phyloP scores from a whole-genome alignment of 164 flowering plant genomes.

The Piper longum region DNA sequence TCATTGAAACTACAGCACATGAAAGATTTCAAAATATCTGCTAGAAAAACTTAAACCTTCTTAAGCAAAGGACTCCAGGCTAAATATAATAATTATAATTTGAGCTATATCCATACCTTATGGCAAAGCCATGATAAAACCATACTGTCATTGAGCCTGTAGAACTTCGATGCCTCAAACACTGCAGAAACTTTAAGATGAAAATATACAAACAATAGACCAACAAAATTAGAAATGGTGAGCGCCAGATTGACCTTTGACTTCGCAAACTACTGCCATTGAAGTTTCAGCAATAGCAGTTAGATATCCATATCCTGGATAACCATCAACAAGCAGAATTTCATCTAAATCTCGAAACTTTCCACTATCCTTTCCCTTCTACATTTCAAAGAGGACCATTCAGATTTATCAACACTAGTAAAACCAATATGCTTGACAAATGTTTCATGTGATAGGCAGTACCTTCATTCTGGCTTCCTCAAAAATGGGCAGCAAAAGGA shows the following conservation, averaged over 20 bases:
- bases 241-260: constrained; percentile 37
- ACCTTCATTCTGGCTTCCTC: constrained; percentile 98
- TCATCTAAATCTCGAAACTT: constrained; percentile 87
- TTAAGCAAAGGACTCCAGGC: background rate
- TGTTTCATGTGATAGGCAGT: background rate
- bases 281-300: constrained; percentile 45
- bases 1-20: background rate
- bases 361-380: constrained; percentile 71
- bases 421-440: background rate
- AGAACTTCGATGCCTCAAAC: constrained; percentile 60
- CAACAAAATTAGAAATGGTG: background rate
- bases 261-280: constrained; percentile 76
- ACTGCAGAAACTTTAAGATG: constrained; percentile 29
- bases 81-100: background rate
- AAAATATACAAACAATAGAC: background rate
- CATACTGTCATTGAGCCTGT: constrained; percentile 78
- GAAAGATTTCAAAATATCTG: background rate
- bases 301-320: constrained; percentile 64
- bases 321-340: constrained; percentile 50
- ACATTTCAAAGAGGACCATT: constrained; percentile 12
- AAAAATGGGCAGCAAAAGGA: constrained; percentile 75
- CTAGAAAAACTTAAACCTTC: background rate
- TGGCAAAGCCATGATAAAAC: constrained; percentile 61
- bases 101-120: constrained; percentile 39
- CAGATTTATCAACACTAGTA: background rate